Percentiles rank a stretch among this genome's conserved stretches.
Evolutionary conservation across 1,139 yeast species (phyloP).

Genomic region (Scheffersomyces cryptocercus): DNA sequence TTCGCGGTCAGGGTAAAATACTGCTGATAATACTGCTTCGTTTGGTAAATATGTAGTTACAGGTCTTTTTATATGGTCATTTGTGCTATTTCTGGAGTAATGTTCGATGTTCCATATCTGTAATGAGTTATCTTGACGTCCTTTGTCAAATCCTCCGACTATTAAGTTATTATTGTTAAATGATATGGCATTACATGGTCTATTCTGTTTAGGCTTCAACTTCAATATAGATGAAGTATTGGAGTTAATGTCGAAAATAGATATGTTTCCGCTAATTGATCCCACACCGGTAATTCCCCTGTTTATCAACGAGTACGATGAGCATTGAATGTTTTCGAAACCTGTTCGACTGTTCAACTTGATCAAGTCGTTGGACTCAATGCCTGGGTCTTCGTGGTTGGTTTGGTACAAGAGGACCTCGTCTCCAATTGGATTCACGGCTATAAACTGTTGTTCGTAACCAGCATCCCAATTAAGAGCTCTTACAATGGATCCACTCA

Average conservation of each 20-base stretch:
- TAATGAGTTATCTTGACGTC: slow-evolving; percentile 74
- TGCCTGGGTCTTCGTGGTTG: slow-evolving; percentile 36
- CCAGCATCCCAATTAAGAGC: slow-evolving; percentile 62
- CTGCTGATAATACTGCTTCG: slow-evolving; percentile 70
- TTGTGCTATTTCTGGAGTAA: slow-evolving; percentile 41
- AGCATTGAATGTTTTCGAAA: slow-evolving; percentile 70
- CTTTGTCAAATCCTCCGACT: slow-evolving; percentile 81
- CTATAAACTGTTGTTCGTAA: slow-evolving; percentile 57
- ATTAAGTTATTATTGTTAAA: slow-evolving; percentile 66
- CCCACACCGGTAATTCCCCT: slow-evolving; percentile 74
- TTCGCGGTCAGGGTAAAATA: slow-evolving; percentile 65
- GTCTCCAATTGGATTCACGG: slow-evolving; percentile 69
- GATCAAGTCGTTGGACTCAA: slow-evolving; percentile 39
- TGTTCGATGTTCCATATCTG: slow-evolving; percentile 82
- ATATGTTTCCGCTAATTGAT: slow-evolving; percentile 66
- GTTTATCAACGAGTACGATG: slow-evolving; percentile 59
- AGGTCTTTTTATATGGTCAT: slow-evolving; percentile 54
- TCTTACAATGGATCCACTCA: slow-evolving; percentile 58
- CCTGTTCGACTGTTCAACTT: slow-evolving; percentile 59
- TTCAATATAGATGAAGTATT: slow-evolving; percentile 40
- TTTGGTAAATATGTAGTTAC: slow-evolving; percentile 64
- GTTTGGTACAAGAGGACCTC: slow-evolving; percentile 65
- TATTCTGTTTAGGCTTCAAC: slow-evolving; percentile 63
- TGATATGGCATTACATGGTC: slow-evolving; percentile 76
- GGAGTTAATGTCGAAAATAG: slow-evolving; percentile 59